phyloP scores from a whole-genome alignment of 345 rosid genomes.

The Combretum micranthum region DNA sequence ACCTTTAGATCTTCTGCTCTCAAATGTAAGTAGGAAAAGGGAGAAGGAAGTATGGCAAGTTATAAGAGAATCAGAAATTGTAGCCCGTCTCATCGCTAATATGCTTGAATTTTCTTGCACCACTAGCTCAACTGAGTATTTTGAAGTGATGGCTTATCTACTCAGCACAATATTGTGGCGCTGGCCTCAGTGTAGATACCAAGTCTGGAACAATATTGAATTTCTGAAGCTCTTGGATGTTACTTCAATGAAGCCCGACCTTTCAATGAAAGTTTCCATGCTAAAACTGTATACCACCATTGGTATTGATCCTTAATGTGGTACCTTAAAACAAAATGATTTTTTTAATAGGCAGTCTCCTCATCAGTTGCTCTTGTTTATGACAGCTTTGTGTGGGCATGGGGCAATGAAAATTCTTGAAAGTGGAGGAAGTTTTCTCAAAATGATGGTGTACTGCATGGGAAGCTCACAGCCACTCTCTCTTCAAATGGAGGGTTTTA shows the following conservation, averaged over 20 bases:
- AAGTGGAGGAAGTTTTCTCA: slow-evolving; percentile 42
- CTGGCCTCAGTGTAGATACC: slow-evolving; percentile 67
- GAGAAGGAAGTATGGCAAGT: slow-evolving; percentile 59
- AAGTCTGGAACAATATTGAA: slow-evolving; percentile 43
- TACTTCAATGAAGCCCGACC: slow-evolving; percentile 30
- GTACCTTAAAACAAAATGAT: not conserved
- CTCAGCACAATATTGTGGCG: slow-evolving; percentile 42
- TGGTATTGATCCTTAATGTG: slow-evolving; percentile 41
- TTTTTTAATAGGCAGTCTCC: slow-evolving; percentile 4
- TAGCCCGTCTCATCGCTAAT: slow-evolving; percentile 24
- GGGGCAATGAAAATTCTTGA: slow-evolving; percentile 59
- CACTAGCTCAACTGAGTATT: slow-evolving; percentile 35
- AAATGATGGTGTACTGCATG: slow-evolving; percentile 57
- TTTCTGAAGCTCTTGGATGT: slow-evolving; percentile 40
- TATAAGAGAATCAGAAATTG: slow-evolving; percentile 32
- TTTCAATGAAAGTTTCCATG: slow-evolving; percentile 36
- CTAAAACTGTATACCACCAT: slow-evolving; percentile 59
- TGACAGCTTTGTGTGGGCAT: slow-evolving; percentile 67
- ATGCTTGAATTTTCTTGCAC: slow-evolving; percentile 26
- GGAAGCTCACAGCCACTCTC: slow-evolving; percentile 34
- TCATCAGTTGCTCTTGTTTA: slow-evolving; percentile 6
- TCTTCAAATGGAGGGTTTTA: slow-evolving; percentile 59
- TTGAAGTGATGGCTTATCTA: slow-evolving; percentile 53
- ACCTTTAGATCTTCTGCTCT: slow-evolving; percentile 49
- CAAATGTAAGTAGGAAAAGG: slow-evolving; percentile 30